phyloP scores from a whole-genome alignment of 805 yeast species.

The Kuraishia borneana region DNA sequence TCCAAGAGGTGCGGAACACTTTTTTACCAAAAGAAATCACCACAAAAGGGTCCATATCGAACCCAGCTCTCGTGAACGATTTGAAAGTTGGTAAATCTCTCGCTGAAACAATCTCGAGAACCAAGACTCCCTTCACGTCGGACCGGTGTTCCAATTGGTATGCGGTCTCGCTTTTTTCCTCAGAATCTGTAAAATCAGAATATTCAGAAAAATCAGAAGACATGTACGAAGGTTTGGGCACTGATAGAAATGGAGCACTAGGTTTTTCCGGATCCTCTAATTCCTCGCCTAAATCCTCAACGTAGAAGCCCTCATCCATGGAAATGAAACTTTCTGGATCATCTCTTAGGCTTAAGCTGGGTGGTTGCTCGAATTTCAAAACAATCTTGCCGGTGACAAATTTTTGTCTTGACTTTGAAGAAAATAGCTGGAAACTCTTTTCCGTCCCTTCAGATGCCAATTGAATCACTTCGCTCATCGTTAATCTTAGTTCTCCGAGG shows the following conservation, averaged over 20 bases:
- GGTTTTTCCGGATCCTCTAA: neutral
- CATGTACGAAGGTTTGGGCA: neutral
- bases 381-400: conserved; percentile 16
- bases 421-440: conserved; percentile 12
- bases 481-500: conserved; percentile 17
- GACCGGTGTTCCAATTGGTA: conserved; percentile 26
- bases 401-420: conserved; percentile 12
- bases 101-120: conserved; percentile 66
- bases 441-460: neutral
- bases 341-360: conserved; percentile 2
- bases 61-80: conserved; percentile 62
- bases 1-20: conserved; percentile 77
- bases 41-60: conserved; percentile 95
- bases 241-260: neutral
- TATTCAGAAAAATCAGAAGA: neutral
- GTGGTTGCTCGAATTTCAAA: conserved; percentile 8
- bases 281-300: neutral
- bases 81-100: conserved; percentile 69
- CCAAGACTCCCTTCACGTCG: conserved; percentile 55
- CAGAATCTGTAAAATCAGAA: neutral
- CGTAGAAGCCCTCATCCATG: conserved; percentile 7
- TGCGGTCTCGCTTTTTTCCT: neutral
- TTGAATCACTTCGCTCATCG: conserved; percentile 9
- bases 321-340: conserved; percentile 3
- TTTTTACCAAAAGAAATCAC: conserved; percentile 83